Percentiles rank a stretch among this genome's conserved stretches.
Evolutionary conservation across 2,329 filamentous ascomycete genomes (phyloP).

Genomic region (Scopulariopsis brevicaulis): DNA sequence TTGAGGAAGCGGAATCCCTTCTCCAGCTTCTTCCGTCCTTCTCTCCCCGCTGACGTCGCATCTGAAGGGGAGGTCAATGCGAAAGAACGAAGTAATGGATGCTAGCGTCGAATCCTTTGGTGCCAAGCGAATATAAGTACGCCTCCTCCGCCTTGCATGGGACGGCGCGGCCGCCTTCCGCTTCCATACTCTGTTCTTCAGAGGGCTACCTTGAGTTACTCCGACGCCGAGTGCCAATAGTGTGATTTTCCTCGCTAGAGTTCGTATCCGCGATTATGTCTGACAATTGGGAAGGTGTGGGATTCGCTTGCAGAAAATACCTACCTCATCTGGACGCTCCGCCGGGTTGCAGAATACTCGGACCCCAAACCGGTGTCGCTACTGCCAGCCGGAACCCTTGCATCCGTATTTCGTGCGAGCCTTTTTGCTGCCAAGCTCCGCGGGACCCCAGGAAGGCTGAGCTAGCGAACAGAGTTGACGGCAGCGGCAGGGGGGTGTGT

Average conservation of each 20-base stretch:
- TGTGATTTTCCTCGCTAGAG: too few relatives aligned
- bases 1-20: neutral
- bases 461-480: neutral
- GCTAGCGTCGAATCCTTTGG: neutral
- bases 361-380: too few relatives aligned
- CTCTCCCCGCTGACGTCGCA: neutral
- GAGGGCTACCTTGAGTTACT: too few relatives aligned
- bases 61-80: neutral
- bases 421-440: neutral
- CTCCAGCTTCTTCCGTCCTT: neutral
- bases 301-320: too few relatives aligned
- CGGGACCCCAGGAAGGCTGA: neutral
- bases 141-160: neutral
- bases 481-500: neutral
- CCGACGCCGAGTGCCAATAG: too few relatives aligned
- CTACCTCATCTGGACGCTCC: too few relatives aligned
- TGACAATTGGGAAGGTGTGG: too few relatives aligned
- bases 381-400: too few relatives aligned
- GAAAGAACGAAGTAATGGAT: neutral
- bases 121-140: neutral
- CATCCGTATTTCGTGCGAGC: neutral
- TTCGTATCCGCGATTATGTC: too few relatives aligned
- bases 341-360: too few relatives aligned
- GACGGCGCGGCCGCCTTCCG: neutral
- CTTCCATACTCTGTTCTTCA: too few relatives aligned